Evolutionary conservation across 371 early-diverging fungal species (phyloP).

Genomic region (Rhizopus arrhizus): DNA sequence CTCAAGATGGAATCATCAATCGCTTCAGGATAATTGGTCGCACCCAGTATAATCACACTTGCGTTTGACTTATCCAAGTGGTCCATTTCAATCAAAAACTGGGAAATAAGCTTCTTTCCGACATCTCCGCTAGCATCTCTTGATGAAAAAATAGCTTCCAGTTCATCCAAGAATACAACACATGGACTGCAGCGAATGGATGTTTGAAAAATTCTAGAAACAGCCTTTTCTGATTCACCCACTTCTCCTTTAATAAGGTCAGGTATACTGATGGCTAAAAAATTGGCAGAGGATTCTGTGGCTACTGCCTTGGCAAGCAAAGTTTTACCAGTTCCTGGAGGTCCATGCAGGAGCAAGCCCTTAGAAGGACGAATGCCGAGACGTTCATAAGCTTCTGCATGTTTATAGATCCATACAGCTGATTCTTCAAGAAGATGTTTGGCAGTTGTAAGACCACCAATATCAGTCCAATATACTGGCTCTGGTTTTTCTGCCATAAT

Average conservation of each 20-base stretch:
- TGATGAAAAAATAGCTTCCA: constrained; percentile 87
- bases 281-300: constrained; percentile 88
- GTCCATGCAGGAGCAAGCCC: constrained; percentile 80
- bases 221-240: constrained; percentile 93
- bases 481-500: constrained; percentile 57
- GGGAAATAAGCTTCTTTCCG: constrained; percentile 70
- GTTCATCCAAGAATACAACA: constrained; percentile 98
- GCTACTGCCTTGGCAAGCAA: constrained; percentile 91
- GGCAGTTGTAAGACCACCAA: constrained; percentile 91
- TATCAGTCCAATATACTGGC: constrained; percentile 78
- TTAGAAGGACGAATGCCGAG: constrained; percentile 71
- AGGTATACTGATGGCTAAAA: constrained; percentile 91
- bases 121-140: constrained; percentile 63
- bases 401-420: constrained; percentile 87
- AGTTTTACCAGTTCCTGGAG: constrained; percentile 94
- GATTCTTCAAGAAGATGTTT: constrained; percentile 88
- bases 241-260: constrained; percentile 95
- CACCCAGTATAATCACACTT: constrained; percentile 74
- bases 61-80: constrained; percentile 49
- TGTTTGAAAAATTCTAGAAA: constrained; percentile 83
- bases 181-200: constrained; percentile 91
- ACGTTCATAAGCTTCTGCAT: constrained; percentile 61
- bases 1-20: constrained; percentile 82
- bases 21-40: constrained; percentile 87
- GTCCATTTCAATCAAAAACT: constrained; percentile 85